These are phyloP conservation scores for Hypoxylon sp. DNA, from an alignment of 2,329 filamentous ascomycete species.

Conservation along the genomic window DNA sequence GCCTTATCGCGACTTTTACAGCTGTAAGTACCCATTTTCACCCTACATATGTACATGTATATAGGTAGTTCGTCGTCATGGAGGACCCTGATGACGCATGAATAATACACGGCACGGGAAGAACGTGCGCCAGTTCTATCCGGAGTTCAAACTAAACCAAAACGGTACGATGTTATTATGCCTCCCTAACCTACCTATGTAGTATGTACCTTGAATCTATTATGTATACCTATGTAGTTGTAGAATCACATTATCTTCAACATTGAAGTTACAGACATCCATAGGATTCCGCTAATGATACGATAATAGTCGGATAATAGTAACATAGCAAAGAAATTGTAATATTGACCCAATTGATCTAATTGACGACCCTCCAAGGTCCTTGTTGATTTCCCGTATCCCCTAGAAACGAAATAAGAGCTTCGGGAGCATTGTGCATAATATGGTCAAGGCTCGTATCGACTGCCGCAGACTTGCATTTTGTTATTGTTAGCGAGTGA, in stretches of 20 bases:
- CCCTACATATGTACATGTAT: neutral
- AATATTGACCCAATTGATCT: slow-evolving; percentile 25
- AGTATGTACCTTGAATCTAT: slow-evolving; percentile 2
- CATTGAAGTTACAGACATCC: slow-evolving; percentile 12
- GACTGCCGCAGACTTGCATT: slow-evolving; percentile 19
- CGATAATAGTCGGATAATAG: slow-evolving; percentile 5
- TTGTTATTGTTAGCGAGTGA: slow-evolving; percentile 26
- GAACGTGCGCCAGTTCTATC: slow-evolving; percentile 6
- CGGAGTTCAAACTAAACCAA: slow-evolving; percentile 30
- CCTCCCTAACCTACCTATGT: too few species aligned
- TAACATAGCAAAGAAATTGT: slow-evolving; percentile 11
- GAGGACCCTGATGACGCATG: slow-evolving; percentile 41
- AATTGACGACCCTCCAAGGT: slow-evolving; percentile 28
- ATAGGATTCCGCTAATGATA: slow-evolving; percentile 36
- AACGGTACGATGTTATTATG: slow-evolving; percentile 37
- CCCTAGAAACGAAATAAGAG: slow-evolving; percentile 14
- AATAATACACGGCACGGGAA: slow-evolving; percentile 21
- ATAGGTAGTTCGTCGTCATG: slow-evolving; percentile 36
- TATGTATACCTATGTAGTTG: too few species aligned
- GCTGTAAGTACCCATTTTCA: slow-evolving; percentile 30
- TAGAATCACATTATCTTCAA: too few species aligned
- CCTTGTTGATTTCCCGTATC: slow-evolving; percentile 43
- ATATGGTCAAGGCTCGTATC: slow-evolving; percentile 35
- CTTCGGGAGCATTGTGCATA: slow-evolving; percentile 38
- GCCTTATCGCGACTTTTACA: slow-evolving; percentile 30